Percentiles rank a stretch among this genome's conserved stretches.
phyloP scores from a whole-genome alignment of 495 filamentous ascomycete genomes.

The Aspergillus ostianus region DNA sequence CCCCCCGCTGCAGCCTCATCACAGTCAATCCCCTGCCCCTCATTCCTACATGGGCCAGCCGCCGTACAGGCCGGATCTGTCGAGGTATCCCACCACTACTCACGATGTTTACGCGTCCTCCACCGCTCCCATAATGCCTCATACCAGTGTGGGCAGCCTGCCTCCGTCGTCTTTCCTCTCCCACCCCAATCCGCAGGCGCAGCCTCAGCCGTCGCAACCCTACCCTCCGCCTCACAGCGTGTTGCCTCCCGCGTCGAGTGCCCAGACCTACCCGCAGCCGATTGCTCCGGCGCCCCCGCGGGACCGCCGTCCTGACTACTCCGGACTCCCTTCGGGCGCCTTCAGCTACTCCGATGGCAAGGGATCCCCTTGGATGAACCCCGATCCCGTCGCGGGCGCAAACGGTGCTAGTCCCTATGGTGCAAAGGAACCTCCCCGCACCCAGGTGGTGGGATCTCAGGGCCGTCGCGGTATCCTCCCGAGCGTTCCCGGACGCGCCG shows the following conservation, averaged over 20 bases:
- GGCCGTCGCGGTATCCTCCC: conserved; percentile 84
- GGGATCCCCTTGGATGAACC: conserved; percentile 37
- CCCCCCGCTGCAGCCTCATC: conserved; percentile 66
- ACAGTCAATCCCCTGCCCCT: conserved; percentile 45
- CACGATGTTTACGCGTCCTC: conserved; percentile 57
- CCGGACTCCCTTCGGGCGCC: conserved; percentile 64
- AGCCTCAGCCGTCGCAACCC: conserved; percentile 54
- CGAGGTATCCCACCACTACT: conserved; percentile 60
- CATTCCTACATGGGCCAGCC: conserved; percentile 58
- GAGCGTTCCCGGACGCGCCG: conserved; percentile 78
- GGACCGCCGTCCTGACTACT: conserved; percentile 50
- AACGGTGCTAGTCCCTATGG: conserved; percentile 42
- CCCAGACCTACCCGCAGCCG: conserved; percentile 66
- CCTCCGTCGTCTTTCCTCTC: conserved; percentile 52
- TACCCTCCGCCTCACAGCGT: conserved; percentile 63
- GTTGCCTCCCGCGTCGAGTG: conserved; percentile 62
- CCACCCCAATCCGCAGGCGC: conserved; percentile 51
- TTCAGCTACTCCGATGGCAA: conserved; percentile 50
- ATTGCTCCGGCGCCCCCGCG: conserved; percentile 68
- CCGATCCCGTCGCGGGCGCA: conserved; percentile 36
- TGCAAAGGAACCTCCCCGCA: conserved; percentile 60
- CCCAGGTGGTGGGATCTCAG: conserved; percentile 90
- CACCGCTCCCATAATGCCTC: conserved; percentile 45
- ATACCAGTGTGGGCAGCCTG: conserved; percentile 60
- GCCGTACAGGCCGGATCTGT: conserved; percentile 60